Percentiles rank a stretch among this genome's conserved stretches.
Evolutionary conservation across 2,329 filamentous ascomycete genomes (phyloP).

Genomic region (Colletotrichum sp.): DNA sequence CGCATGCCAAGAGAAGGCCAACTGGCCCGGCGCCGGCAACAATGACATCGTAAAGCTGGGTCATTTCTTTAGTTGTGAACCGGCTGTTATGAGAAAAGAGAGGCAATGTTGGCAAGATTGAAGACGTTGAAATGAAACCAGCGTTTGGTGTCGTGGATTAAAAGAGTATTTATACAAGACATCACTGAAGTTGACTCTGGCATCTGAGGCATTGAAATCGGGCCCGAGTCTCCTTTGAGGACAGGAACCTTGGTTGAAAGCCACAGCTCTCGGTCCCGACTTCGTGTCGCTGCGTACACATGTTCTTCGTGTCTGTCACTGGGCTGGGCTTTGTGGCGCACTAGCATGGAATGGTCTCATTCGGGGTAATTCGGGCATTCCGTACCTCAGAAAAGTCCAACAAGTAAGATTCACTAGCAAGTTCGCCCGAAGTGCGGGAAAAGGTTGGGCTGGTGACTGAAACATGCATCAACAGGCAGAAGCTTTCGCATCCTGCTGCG

Average conservation of each 20-base stretch:
- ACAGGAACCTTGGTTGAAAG: neutral
- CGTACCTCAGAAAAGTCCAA: neutral
- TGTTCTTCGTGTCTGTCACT: neutral
- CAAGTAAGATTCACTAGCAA: neutral
- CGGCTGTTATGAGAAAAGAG: neutral
- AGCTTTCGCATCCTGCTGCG: neutral
- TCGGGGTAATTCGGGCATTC: neutral
- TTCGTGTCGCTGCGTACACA: neutral
- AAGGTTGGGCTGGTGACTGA: neutral
- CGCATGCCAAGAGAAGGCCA: slow-evolving; percentile 40
- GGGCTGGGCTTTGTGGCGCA: neutral
- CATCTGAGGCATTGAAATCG: neutral
- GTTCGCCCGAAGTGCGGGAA: neutral
- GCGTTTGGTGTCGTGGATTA: neutral
- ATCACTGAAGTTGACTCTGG: neutral
- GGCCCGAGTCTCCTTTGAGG: neutral
- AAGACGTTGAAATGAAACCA: neutral
- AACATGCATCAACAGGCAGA: neutral
- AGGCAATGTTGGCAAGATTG: neutral
- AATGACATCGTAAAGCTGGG: slow-evolving; percentile 35
- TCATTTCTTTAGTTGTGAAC: neutral
- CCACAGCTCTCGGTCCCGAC: neutral
- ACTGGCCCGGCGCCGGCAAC: slow-evolving; percentile 40
- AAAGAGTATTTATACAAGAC: neutral
- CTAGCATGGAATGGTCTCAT: neutral